Percentiles rank a stretch among this genome's conserved stretches.
Evolutionary conservation across 345 rosid genomes (phyloP).

Genomic region (Toxicodendron radicans): DNA sequence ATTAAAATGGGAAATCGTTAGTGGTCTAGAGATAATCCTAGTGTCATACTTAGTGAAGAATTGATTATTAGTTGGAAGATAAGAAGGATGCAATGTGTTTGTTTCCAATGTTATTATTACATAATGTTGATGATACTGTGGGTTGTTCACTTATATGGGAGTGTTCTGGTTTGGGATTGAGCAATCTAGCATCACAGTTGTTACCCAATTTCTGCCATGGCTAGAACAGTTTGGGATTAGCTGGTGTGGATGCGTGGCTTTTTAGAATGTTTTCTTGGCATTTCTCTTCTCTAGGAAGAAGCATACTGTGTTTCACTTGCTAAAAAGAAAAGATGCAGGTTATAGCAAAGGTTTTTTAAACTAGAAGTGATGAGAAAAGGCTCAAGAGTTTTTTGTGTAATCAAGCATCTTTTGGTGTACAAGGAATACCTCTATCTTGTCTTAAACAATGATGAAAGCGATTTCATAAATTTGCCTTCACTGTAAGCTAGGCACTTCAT

Average conservation of each 20-base stretch:
- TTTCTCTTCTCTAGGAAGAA: not conserved
- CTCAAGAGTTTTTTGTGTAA: not conserved
- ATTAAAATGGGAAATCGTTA: not conserved
- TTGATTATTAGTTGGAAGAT: not conserved
- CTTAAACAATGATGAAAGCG: not conserved
- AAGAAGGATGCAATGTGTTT: not conserved
- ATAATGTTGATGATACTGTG: not conserved
- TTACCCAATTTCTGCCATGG: not conserved
- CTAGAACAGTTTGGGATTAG: not conserved
- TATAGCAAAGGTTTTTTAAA: not conserved
- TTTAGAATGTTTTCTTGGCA: not conserved
- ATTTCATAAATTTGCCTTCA: not conserved
- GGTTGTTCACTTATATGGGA: not conserved
- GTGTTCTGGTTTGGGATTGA: not conserved
- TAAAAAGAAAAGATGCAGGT: not conserved
- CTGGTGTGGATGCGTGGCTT: constrained; percentile 6
- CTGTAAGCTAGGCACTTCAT: not conserved
- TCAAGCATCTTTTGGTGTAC: not conserved
- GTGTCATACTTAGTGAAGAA: not conserved
- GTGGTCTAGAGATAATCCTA: not conserved
- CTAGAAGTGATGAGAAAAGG: not conserved
- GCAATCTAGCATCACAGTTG: not conserved
- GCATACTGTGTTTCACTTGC: not conserved
- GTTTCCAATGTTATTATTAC: not conserved
- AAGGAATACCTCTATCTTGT: not conserved